phyloP scores from a whole-genome alignment of 1,284 basidiomycete species.

The Lentinus polychrous region DNA sequence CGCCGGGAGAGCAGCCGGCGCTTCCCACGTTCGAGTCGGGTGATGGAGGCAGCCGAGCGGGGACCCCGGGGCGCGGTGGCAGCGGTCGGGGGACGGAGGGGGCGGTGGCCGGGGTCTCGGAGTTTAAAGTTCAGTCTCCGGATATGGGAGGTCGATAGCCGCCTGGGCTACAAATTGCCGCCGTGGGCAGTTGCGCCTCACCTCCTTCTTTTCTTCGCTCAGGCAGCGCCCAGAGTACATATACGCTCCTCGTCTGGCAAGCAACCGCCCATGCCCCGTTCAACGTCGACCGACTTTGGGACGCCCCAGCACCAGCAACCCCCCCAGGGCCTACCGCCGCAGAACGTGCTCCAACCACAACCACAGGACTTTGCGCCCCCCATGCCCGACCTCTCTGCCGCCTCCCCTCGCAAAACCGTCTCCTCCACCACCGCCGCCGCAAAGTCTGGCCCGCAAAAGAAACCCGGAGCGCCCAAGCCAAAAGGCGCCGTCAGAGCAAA shows the following conservation, averaged over 20 bases:
- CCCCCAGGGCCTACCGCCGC: constrained; percentile 9
- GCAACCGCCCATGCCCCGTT: constrained; percentile 13
- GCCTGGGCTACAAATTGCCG: constrained; percentile 7
- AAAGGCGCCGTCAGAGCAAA: constrained; percentile 77
- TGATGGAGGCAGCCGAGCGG: constrained; percentile 2
- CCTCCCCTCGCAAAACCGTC: constrained; percentile 23
- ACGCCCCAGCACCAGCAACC: constrained; percentile 20
- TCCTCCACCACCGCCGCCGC: constrained; percentile 30
- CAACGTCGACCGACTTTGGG: constrained; percentile 16
- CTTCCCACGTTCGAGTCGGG: constrained; percentile 7
- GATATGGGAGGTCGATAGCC: constrained; percentile 3
- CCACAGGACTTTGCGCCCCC: constrained; percentile 7
- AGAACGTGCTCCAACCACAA: background rate
- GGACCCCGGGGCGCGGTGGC: constrained; percentile 1
- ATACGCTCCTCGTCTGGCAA: constrained; percentile 15
- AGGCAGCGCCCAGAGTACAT: constrained; percentile 29
- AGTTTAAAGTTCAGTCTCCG: background rate
- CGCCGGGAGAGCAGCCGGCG: constrained; percentile 1
- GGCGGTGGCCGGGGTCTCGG: constrained; percentile 12
- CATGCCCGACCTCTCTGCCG: constrained; percentile 30
- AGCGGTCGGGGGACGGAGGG: constrained; percentile 2
- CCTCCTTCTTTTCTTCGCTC: constrained; percentile 15
- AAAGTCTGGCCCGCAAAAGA: constrained; percentile 32
- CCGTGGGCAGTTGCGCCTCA: background rate
- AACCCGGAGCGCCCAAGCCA: constrained; percentile 54